Evolutionary conservation across 192 early-diverging fungal genomes (phyloP).

Genomic region (Coemansia reversa): DNA sequence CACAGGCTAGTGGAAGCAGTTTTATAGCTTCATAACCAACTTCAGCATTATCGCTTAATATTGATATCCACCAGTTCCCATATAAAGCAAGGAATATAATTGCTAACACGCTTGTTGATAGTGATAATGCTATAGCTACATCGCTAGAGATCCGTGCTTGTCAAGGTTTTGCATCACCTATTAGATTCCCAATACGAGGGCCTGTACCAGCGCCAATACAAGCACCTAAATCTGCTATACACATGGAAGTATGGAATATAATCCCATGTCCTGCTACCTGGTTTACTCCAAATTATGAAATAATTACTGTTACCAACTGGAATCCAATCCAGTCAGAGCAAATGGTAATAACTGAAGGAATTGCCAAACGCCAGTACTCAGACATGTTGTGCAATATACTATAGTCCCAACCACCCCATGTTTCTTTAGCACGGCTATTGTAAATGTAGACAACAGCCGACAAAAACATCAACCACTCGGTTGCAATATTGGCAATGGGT

Average conservation of each 20-base stretch:
- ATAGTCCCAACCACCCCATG: conserved; percentile 81
- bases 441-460: conserved; percentile 63
- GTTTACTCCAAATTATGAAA: conserved; percentile 70
- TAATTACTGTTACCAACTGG: conserved; percentile 63
- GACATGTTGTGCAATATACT: conserved; percentile 63
- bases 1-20: conserved; percentile 68
- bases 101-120: conserved; percentile 45
- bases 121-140: conserved; percentile 54
- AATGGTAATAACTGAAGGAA: conserved; percentile 76
- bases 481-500: conserved; percentile 67
- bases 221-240: conserved; percentile 65
- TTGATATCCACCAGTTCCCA: conserved; percentile 21
- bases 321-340: conserved; percentile 78
- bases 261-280: conserved; percentile 76
- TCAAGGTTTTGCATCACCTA: conserved; percentile 57
- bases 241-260: conserved; percentile 62
- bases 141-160: conserved; percentile 61
- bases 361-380: conserved; percentile 62
- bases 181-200: conserved; percentile 71
- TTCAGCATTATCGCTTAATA: conserved; percentile 63
- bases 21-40: conserved; percentile 67
- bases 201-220: conserved; percentile 70
- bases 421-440: conserved; percentile 59
- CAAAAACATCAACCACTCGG: conserved; percentile 66
- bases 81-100: conserved; percentile 9